phyloP scores from a whole-genome alignment of 495 filamentous ascomycete genomes.

The Haplographium delicatum region DNA sequence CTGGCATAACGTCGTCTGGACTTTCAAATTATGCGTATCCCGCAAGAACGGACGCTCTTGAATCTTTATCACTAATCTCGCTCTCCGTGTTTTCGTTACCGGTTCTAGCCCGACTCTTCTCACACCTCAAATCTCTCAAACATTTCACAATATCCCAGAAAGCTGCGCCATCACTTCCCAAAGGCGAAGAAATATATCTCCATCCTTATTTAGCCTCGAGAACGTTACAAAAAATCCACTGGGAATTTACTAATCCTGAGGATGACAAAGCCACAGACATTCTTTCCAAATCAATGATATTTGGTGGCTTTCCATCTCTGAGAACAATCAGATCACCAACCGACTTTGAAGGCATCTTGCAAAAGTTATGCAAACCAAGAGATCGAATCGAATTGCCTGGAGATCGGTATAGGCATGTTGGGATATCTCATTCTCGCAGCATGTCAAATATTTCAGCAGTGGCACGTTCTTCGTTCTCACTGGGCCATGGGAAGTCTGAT shows the following conservation, averaged over 20 bases:
- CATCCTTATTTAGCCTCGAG: slow-evolving; percentile 64
- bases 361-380: slow-evolving; percentile 59
- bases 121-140: slow-evolving; percentile 55
- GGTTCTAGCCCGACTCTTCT: slow-evolving; percentile 69
- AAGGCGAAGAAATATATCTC: slow-evolving; percentile 56
- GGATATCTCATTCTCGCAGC: not conserved
- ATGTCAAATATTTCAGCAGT: slow-evolving; percentile 12
- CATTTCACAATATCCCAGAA: slow-evolving; percentile 69
- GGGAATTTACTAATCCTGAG: slow-evolving; percentile 60
- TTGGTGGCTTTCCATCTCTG: slow-evolving; percentile 66
- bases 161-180: slow-evolving; percentile 52
- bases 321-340: slow-evolving; percentile 63
- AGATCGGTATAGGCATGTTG: slow-evolving; percentile 28
- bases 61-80: slow-evolving; percentile 59
- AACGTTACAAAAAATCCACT: slow-evolving; percentile 66
- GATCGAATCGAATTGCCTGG: slow-evolving; percentile 28
- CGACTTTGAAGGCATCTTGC: slow-evolving; percentile 68
- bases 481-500: not conserved
- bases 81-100: slow-evolving; percentile 60
- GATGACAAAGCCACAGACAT: slow-evolving; percentile 57
- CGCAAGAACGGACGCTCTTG: slow-evolving; percentile 48
- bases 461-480: slow-evolving; percentile 19
- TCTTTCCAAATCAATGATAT: slow-evolving; percentile 66
- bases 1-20: slow-evolving; percentile 72
- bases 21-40: slow-evolving; percentile 66